Evolutionary conservation across 495 filamentous ascomycete genomes (phyloP).

Genomic region (Xanthoparmelia taractica): DNA sequence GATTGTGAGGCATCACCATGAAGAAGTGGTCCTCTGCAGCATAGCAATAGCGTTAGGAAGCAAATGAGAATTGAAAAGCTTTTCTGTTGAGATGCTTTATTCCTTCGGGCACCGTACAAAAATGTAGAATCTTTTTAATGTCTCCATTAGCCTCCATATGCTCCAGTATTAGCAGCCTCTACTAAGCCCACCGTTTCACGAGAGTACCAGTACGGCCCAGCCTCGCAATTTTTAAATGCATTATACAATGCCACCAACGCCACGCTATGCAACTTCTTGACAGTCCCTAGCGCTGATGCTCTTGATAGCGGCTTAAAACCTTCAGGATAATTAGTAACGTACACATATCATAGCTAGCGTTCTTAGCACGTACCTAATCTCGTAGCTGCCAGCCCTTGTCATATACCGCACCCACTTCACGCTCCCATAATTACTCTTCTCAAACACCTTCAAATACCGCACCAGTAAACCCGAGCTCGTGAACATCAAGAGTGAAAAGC

Average conservation of each 20-base stretch:
- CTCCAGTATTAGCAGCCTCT: too few species aligned
- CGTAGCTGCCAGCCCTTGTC: constrained; percentile 72
- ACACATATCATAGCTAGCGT: background rate
- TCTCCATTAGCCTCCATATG: background rate
- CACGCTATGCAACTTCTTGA: constrained; percentile 19
- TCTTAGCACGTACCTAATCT: constrained; percentile 41
- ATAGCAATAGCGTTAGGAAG: constrained; percentile 3
- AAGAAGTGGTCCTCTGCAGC: constrained; percentile 7
- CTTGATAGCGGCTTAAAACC: constrained; percentile 13
- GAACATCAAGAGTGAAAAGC: constrained; percentile 94
- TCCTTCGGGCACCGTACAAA: background rate
- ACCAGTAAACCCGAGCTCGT: constrained; percentile 88
- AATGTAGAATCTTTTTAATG: background rate
- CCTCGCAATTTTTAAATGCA: background rate
- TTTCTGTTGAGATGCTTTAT: background rate
- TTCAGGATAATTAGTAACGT: background rate
- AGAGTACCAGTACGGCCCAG: background rate
- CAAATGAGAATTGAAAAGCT: constrained; percentile 1
- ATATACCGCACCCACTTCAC: constrained; percentile 99
- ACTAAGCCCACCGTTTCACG: background rate
- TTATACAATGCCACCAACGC: constrained; percentile 15
- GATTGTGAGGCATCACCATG: constrained; percentile 4
- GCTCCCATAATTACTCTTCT: constrained; percentile 97
- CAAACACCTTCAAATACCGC: constrained; percentile 96
- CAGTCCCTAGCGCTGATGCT: background rate